A percentile compares a stretch with the other conserved stretches of the same genome.
phyloP scores from a whole-genome alignment of 1,284 basidiomycete genomes.

The Ceratobasidium sp. region DNA sequence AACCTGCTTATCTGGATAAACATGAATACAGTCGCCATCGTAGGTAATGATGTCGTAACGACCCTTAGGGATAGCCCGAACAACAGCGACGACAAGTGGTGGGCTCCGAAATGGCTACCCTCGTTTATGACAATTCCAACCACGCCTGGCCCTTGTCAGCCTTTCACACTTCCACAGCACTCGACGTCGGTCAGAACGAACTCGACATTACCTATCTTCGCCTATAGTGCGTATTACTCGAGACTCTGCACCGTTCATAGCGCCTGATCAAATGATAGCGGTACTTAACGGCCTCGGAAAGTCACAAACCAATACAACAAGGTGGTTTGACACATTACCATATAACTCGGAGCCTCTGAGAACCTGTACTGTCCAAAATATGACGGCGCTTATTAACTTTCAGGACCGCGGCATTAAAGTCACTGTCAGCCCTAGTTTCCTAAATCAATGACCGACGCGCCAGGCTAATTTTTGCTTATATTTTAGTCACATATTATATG shows the following conservation, averaged over 20 bases:
- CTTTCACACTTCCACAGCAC: conserved; percentile 25
- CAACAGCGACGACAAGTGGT: conserved; percentile 23
- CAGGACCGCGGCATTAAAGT: conserved; percentile 23
- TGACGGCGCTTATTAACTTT: conserved; percentile 30
- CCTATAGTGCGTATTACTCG: conserved; percentile 27
- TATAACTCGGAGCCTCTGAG: conserved; percentile 17
- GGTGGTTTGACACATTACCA: conserved; percentile 22
- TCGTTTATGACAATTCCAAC: conserved; percentile 3
- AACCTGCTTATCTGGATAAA: neutral
- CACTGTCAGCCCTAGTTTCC: neutral
- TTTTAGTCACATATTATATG: conserved; percentile 28
- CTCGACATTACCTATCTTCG: conserved; percentile 23
- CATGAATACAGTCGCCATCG: conserved; percentile 14
- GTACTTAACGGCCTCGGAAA: conserved; percentile 18
- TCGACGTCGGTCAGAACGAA: conserved; percentile 29
- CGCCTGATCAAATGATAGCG: neutral
- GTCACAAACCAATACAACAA: conserved; percentile 3
- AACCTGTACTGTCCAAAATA: conserved; percentile 31
- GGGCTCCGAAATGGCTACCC: conserved; percentile 29
- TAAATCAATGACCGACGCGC: neutral
- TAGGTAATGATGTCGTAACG: conserved; percentile 29
- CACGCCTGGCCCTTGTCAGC: conserved; percentile 29
- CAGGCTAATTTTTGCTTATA: neutral
- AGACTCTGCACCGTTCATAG: neutral
- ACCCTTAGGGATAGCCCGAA: conserved; percentile 31